Evolutionary conservation across 2,329 filamentous ascomycete species (phyloP), one percentile per base, ranked within the genome.

Genomic region (Didymellaceae sp.): DNA sequence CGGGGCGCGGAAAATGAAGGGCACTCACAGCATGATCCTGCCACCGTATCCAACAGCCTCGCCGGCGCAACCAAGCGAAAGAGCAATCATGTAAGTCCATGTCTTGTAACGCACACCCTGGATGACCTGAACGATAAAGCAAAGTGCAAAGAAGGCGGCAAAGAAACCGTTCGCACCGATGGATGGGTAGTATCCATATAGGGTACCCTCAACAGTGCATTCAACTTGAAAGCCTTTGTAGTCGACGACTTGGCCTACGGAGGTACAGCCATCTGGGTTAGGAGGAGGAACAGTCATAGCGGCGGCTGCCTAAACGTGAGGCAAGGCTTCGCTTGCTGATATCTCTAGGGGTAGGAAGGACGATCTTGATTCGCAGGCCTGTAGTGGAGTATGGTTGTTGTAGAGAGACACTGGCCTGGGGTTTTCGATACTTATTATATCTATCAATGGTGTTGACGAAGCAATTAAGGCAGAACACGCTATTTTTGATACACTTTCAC

Each of bases 1-100:
- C n/a, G 40, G 4, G 5, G 10, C 26, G 6, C 7, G 1, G 20
- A 18, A 8, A 17, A 9, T 21, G 16, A 16, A 34, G 26, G 26
- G 17, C 5, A 21, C 44, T 47, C 81, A 70, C 67, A 85, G 74
- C 55, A 81, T 66, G 24, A 86, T 63, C 17, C 83, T 76, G 2
- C 80, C 82, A 10, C 76, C 71, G 60, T 86, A 86, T 7, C 84
- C 84, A 1, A 83, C 65, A 21, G 77, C 67, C 61, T 84, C 82
- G 34, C 81, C 75, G 3, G 79, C 52, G 6, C 79, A 75, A 7
- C 80, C 82, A 3, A 78, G 54, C 7, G 69, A 60, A 51, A 84
- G 72, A 0, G 78, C 81, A 22, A 78, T 66, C 71, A 78, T 75
- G 63, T 80, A 83, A 5, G 80, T 82, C 78, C 80, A 85, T 57